Evolutionary conservation across 257 asterid genomes (phyloP).

Genomic region (Nicotiana benthamiana): DNA sequence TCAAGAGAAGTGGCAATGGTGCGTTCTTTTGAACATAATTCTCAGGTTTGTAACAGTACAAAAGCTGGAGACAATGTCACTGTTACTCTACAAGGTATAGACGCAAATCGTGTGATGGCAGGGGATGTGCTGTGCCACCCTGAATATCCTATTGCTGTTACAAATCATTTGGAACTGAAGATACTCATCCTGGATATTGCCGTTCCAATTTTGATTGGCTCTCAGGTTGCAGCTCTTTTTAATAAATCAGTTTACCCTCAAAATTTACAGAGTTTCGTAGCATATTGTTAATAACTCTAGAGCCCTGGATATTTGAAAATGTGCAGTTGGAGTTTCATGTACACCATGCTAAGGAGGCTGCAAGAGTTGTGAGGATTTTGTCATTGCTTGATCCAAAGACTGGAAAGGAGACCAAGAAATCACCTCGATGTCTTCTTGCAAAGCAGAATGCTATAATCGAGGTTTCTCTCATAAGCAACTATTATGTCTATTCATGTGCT

Average conservation of each 20-base stretch:
- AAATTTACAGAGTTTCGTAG: slow-evolving; percentile 32
- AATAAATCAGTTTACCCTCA: slow-evolving; percentile 18
- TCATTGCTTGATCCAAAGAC: slow-evolving; percentile 79
- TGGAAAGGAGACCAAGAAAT: slow-evolving; percentile 61
- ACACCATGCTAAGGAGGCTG: slow-evolving; percentile 83
- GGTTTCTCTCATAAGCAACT: slow-evolving; percentile 36
- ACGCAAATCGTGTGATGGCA: slow-evolving; percentile 48
- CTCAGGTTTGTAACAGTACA: slow-evolving; percentile 54
- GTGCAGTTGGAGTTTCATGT: slow-evolving; percentile 81
- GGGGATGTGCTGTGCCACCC: slow-evolving; percentile 92
- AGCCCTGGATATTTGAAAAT: not conserved
- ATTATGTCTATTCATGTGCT: not conserved
- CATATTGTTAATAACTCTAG: not conserved
- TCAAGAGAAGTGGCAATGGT: slow-evolving; percentile 57
- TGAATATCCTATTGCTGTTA: slow-evolving; percentile 65
- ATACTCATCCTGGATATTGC: slow-evolving; percentile 63
- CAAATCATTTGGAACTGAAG: slow-evolving; percentile 74
- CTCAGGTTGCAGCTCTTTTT: slow-evolving; percentile 48
- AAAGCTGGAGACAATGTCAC: slow-evolving; percentile 89
- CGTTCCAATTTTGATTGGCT: slow-evolving; percentile 67
- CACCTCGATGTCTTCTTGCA: slow-evolving; percentile 69
- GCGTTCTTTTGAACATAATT: slow-evolving; percentile 62
- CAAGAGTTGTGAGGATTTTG: slow-evolving; percentile 53
- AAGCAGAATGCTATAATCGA: slow-evolving; percentile 76
- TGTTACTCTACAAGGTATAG: slow-evolving; percentile 68